Conservation (phyloP, 2,329 filamentous ascomycete species). For the Talaromyces verruculosus region DNA sequence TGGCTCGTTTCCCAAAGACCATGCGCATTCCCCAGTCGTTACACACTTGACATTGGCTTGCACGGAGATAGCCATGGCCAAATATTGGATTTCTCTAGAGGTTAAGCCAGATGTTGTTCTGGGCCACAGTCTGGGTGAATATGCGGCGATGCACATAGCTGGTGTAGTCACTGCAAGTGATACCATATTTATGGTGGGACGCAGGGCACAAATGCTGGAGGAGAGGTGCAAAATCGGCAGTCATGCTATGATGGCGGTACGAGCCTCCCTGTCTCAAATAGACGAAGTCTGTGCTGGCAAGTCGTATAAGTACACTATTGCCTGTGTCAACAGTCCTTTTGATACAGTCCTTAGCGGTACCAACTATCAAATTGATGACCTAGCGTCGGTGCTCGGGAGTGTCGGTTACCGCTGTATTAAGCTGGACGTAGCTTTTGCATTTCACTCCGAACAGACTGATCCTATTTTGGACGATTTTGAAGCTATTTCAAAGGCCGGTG, state of each 20-base stretch:
- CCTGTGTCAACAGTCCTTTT: slow-evolving; percentile 75
- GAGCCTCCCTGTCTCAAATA: slow-evolving; percentile 43
- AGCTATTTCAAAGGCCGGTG: slow-evolving; percentile 46
- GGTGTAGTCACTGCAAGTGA: slow-evolving; percentile 39
- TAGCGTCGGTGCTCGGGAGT: slow-evolving; percentile 43
- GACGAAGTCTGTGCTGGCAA: slow-evolving; percentile 47
- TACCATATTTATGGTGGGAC: slow-evolving; percentile 65
- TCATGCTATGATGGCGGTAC: slow-evolving; percentile 64
- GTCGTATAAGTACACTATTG: slow-evolving; percentile 47
- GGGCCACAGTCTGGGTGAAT: slow-evolving; percentile 43
- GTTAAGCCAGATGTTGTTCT: slow-evolving; percentile 30
- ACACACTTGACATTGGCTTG: slow-evolving; percentile 43
- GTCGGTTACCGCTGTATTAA: slow-evolving; percentile 62
- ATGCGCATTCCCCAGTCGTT: slow-evolving; percentile 26
- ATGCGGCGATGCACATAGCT: slow-evolving; percentile 38
- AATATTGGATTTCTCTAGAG: slow-evolving; percentile 35
- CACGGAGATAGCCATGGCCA: slow-evolving; percentile 45
- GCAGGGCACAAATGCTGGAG: slow-evolving; percentile 64
- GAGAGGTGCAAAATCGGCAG: slow-evolving; percentile 65
- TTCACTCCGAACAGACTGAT: slow-evolving; percentile 66
- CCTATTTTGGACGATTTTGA: slow-evolving; percentile 63
- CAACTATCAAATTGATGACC: slow-evolving; percentile 59
- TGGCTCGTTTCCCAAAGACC: slow-evolving; percentile 20
- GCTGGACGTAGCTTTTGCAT: slow-evolving; percentile 64
- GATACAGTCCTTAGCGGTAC: slow-evolving; percentile 69